Evolutionary conservation across 2,329 filamentous ascomycete genomes (phyloP), one percentile per base, ranked within the genome.

Genomic region (Arthrobotrys musiformis): DNA sequence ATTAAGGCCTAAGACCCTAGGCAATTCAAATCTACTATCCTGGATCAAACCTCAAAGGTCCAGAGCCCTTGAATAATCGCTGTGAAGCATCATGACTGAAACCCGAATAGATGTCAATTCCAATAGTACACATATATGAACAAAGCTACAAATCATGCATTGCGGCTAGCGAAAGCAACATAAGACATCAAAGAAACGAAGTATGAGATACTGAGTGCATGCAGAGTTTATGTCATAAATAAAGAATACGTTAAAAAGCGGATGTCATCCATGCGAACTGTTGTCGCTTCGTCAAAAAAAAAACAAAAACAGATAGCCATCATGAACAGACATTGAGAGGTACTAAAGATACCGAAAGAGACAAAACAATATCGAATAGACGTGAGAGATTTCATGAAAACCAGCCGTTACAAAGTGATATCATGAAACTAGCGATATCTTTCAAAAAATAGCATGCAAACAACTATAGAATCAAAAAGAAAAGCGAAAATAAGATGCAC

Each of bases 341-440:
- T 28, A 56, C 26, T 19, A 35, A n/a, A 58, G 26, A 40, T n/a
- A 58, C 6, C 4, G 44, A 58, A 40, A 58, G n/a, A n/a, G n/a
- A n/a, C n/a, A n/a, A n/a, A n/a, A n/a, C n/a, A n/a, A n/a, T n/a
- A n/a, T 40, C 33, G 40, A 58, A 40, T 26, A 37, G n/a, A 48
- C 19, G 19, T 42, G 13, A 26, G 30, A 40, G 11, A 58, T n/a
- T 58, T 30, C 30, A 5, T 58, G 13, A 40, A 58, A n/a, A 40
- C 19, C 17, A n/a, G 54, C 54, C 54, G 54, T 58, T 58, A 58
- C 33, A 58, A 40, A 26, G 30, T 58, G 54, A 58, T 58, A 58
- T 37, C 30, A 24, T 37, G 54, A 58, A 24, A 40, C 33, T 33
- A 19, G 28, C 33, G 26, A 58, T 11, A 24, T 62, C 19, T 30